Conservation (phyloP, 1,139 yeast species). For the Diutina neorugosa region DNA sequence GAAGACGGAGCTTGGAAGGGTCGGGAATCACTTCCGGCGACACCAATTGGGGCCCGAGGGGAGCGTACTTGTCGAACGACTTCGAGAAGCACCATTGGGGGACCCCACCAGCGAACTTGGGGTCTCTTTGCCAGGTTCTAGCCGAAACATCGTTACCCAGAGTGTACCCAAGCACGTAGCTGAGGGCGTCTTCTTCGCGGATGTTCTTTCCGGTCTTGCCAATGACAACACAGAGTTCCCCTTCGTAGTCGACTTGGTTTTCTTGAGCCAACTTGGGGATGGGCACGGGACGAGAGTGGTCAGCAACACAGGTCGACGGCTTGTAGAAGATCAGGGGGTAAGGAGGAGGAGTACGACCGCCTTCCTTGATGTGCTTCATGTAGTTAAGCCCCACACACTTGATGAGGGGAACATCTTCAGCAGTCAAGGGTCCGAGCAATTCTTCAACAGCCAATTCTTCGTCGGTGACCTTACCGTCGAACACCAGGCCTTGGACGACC, state of each 20-base stretch:
- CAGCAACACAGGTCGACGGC: conserved; percentile 27
- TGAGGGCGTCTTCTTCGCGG: conserved; percentile 26
- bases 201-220: conserved; percentile 38
- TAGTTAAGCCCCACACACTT: conserved; percentile 27
- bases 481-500: conserved; percentile 29
- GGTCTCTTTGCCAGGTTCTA: conserved; percentile 36
- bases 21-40: conserved; percentile 19
- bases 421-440: conserved; percentile 26
- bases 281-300: conserved; percentile 24
- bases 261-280: conserved; percentile 33
- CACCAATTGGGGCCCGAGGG: conserved; percentile 40
- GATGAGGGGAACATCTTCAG: conserved; percentile 22
- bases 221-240: conserved; percentile 40
- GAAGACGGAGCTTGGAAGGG: conserved; percentile 14
- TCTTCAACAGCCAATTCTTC: conserved; percentile 17
- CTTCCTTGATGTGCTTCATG: conserved; percentile 19
- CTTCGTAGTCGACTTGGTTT: conserved; percentile 34
- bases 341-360: conserved; percentile 22
- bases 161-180: conserved; percentile 38
- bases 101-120: conserved; percentile 13
- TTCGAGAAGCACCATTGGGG: conserved; percentile 41
- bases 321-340: conserved; percentile 38
- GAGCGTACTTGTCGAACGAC: conserved; percentile 45
- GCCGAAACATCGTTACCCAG: conserved; percentile 46
- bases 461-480: conserved; percentile 23